These are phyloP conservation scores for Dictyostelium capitatum DNA, from an alignment of 78 protist species.

Conservation along the genomic window DNA sequence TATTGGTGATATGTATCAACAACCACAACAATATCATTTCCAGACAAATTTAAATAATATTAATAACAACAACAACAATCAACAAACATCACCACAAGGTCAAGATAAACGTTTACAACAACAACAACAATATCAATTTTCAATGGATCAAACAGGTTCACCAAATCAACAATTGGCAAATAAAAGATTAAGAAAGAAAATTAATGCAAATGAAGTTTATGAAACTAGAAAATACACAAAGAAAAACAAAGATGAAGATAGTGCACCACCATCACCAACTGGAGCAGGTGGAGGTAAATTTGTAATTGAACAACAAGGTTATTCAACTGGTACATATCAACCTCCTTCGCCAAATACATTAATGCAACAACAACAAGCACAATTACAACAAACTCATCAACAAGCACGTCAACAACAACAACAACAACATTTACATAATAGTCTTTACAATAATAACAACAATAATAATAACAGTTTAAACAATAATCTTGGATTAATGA, in stretches of 20 bases:
- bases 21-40: neutral
- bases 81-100: too few relatives aligned
- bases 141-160: neutral
- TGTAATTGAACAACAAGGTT: constrained; percentile 15
- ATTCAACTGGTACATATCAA: neutral
- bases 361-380: constrained; percentile 14
- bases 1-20: neutral
- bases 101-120: neutral
- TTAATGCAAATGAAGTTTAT: neutral
- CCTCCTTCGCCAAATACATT: constrained; percentile 23
- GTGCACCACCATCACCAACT: constrained; percentile 18
- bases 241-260: neutral
- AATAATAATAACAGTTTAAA: neutral
- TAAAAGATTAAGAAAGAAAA: constrained; percentile 38
- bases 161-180: neutral
- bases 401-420: neutral
- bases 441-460: neutral
- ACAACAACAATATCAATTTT: neutral
- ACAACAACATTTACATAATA: neutral
- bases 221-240: constrained; percentile 38
- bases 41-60: neutral
- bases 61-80: neutral
- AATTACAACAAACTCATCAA: constrained; percentile 32
- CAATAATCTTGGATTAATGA: neutral
- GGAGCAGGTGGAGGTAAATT: neutral